Percentiles rank a stretch among this genome's conserved stretches.
Conservation (phyloP, 1,139 yeast genomes). For the Eremothecium sinecaudum region DNA sequence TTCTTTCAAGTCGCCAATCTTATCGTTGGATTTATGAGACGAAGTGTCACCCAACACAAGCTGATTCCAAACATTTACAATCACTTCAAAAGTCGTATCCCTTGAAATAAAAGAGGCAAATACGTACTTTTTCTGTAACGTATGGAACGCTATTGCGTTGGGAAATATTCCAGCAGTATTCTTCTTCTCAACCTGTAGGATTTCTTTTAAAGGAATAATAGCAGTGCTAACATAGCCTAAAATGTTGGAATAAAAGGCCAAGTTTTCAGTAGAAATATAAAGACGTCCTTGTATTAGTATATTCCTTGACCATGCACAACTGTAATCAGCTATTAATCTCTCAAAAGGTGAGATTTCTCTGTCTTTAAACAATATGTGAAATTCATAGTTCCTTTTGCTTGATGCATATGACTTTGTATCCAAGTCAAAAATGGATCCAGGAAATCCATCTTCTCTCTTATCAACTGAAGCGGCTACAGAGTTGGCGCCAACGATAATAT, state of each 20-base stretch:
- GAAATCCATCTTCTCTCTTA: too few species aligned
- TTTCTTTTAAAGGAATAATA: slow-evolving; percentile 58
- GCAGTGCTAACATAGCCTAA: slow-evolving; percentile 66
- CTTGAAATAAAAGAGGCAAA: slow-evolving; percentile 67
- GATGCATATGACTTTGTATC: too few species aligned
- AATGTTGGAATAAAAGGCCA: slow-evolving; percentile 65
- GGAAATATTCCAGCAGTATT: slow-evolving; percentile 68
- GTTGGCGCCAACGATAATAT: too few species aligned
- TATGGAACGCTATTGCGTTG: slow-evolving; percentile 61
- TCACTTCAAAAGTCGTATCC: slow-evolving; percentile 53
- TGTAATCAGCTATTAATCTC: slow-evolving; percentile 50
- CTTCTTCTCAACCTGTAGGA: slow-evolving; percentile 61
- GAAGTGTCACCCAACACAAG: slow-evolving; percentile 23
- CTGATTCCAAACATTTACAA: slow-evolving; percentile 54
- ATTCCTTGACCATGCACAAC: slow-evolving; percentile 66
- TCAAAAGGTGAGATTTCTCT: slow-evolving; percentile 41
- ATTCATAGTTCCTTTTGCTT: slow-evolving; percentile 48
- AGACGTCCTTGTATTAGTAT: slow-evolving; percentile 64
- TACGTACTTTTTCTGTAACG: slow-evolving; percentile 58
- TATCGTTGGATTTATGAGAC: neutral
- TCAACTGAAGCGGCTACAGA: too few species aligned
- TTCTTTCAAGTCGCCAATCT: too few species aligned
- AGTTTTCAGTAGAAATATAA: slow-evolving; percentile 49
- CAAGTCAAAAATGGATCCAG: too few species aligned
- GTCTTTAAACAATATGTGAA: slow-evolving; percentile 52